These are phyloP conservation scores for Paraphaeosphaeria minitans DNA, from an alignment of 2,329 filamentous ascomycete genomes.

Conservation along the genomic window DNA sequence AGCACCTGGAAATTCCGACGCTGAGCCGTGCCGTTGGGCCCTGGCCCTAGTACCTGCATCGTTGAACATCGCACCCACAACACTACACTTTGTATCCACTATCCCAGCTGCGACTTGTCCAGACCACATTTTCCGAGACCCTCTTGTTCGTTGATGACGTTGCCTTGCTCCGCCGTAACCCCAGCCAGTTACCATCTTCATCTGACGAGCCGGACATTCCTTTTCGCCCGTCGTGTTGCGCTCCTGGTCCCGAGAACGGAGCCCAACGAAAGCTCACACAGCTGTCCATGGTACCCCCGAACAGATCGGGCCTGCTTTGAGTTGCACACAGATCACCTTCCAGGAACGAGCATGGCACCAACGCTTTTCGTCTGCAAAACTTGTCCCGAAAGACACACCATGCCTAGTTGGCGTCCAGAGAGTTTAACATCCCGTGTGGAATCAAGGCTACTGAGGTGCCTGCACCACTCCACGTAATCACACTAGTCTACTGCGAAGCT, in stretches of 20 bases:
- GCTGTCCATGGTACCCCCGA: not conserved
- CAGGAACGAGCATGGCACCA: not conserved
- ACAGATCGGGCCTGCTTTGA: not conserved
- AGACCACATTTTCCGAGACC: not conserved
- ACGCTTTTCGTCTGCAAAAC: not conserved
- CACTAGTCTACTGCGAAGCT: not conserved
- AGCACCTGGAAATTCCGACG: conserved; percentile 1
- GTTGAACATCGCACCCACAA: conserved; percentile 5
- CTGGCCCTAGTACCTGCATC: not conserved
- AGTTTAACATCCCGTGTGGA: not conserved
- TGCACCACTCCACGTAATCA: not conserved
- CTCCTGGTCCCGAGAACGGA: conserved; percentile 3
- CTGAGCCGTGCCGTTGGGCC: not conserved
- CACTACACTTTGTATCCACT: no score
- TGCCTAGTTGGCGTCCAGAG: not conserved
- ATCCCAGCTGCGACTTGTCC: not conserved
- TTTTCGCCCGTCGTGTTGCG: not conserved
- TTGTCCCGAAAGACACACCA: not conserved
- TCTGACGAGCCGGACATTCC: not conserved
- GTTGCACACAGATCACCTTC: not conserved
- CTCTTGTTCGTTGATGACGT: conserved; percentile 2
- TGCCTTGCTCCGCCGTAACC: not conserved
- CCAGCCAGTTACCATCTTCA: not conserved
- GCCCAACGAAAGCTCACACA: not conserved
- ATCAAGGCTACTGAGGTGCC: not conserved